phyloP scores from a whole-genome alignment of 2,329 filamentous ascomycete species.

The Diaporthe helianthi region DNA sequence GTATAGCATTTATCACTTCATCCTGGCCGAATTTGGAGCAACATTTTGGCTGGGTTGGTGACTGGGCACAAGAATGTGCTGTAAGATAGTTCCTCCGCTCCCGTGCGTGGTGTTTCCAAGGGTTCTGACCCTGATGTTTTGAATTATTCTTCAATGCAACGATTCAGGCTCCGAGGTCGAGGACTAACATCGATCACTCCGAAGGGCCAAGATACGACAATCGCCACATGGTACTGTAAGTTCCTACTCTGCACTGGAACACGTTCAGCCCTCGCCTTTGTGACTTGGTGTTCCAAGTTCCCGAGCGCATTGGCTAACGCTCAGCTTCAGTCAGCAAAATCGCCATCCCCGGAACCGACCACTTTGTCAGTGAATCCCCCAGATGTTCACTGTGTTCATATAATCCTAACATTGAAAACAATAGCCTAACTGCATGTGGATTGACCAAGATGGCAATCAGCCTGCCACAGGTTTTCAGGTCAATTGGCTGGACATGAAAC shows the following conservation, averaged over 20 bases:
- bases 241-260: not conserved
- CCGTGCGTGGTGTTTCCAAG: not conserved
- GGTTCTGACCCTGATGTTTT: not conserved
- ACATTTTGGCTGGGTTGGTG: not conserved
- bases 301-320: not conserved
- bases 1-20: not conserved
- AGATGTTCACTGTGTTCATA: too few species aligned
- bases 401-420: not conserved
- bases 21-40: not conserved
- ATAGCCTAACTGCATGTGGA: slow-evolving; percentile 4
- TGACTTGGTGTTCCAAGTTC: not conserved
- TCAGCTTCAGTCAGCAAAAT: not conserved
- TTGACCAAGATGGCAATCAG: not conserved
- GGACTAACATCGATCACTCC: not conserved
- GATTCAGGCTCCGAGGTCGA: not conserved
- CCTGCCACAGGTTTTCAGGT: slow-evolving; percentile 1
- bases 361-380: not conserved
- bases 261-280: not conserved
- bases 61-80: not conserved
- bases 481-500: not conserved
- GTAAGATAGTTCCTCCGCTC: too few species aligned
- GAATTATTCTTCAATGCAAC: not conserved
- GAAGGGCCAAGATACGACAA: not conserved
- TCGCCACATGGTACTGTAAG: not conserved
- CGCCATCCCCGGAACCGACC: not conserved